Evolutionary conservation across 352 stramenopile species (phyloP).

Genomic region (Globisporangium okanoganense): DNA sequence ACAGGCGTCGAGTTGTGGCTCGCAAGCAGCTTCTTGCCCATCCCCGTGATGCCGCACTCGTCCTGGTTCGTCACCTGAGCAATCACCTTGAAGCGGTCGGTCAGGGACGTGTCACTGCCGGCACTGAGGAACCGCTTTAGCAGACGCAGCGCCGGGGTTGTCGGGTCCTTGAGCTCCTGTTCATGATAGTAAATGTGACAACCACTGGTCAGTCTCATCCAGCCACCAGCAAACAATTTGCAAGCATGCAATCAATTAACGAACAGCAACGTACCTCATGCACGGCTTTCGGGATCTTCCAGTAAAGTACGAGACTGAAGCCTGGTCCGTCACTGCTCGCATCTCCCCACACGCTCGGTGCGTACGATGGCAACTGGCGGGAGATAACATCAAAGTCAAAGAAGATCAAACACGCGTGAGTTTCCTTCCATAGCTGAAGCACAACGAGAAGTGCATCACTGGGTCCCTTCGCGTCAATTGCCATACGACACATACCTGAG

Average conservation of each 20-base stretch:
- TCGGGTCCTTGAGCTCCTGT: constrained; percentile 57
- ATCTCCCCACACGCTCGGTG: constrained; percentile 71
- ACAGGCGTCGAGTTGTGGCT: constrained; percentile 82
- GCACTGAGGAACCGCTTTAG: constrained; percentile 74
- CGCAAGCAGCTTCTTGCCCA: constrained; percentile 72
- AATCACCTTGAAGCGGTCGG: constrained; percentile 85
- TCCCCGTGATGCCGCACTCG: constrained; percentile 72
- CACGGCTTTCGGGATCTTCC: constrained; percentile 66
- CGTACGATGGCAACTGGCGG: constrained; percentile 67
- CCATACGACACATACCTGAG: constrained; percentile 37
- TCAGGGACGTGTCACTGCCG: constrained; percentile 56
- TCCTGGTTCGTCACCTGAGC: constrained; percentile 82
- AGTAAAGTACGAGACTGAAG: constrained; percentile 77
- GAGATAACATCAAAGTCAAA: neutral
- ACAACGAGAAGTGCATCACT: neutral
- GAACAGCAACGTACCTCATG: constrained; percentile 34
- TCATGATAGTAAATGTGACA: neutral
- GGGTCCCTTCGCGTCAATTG: neutral
- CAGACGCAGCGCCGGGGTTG: constrained; percentile 49
- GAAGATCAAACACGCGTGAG: neutral
- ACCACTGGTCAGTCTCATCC: neutral
- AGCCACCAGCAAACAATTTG: neutral
- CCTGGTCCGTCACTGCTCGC: constrained; percentile 57
- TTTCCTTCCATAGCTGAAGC: neutral
- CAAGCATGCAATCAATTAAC: neutral